Evolutionary conservation across 1,284 basidiomycete genomes (phyloP), one percentile per base, ranked within the genome.

Genomic region (Tylopilus sp.): DNA sequence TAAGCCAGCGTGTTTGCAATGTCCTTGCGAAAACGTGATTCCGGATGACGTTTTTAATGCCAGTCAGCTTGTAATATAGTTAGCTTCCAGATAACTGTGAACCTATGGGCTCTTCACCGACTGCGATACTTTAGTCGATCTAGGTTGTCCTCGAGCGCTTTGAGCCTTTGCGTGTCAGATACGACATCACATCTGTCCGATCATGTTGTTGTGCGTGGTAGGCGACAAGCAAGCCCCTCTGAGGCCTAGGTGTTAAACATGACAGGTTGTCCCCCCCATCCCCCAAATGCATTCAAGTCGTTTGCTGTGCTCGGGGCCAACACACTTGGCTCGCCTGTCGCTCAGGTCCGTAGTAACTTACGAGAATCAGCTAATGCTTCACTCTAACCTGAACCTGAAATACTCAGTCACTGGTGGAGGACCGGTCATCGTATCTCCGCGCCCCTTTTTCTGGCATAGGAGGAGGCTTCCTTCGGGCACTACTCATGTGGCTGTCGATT

Each of bases 401-500:
- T 21, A 0, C 43, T 16, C 21, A 59, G 57, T 42, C 37, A 2
- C 41, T 61, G 13, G 35, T 58, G 34, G 47, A 49, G 12, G 55
- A 58, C 11, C 43, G 9, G 53, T 56, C 18, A 31, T 53, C 10
- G 19, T 60, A 25, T 52, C 60, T 18, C 51, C 59, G 12, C 55
- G 46, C 16, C 48, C 51, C 12, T 52, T 55, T 33, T 45, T 47
- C 25, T 34, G 44, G 19, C 48, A 48, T 6, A 48, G 31, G 21
- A 48, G 31, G 21, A 49, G 40, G 29, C 19, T 55, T 11, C 57
- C 56, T 9, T n/a, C 38, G 4, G 69, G 64, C 10, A 51, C 47
- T 16, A 53, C 51, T 15, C 46, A 58, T 51, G 55, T 55, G 4
- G 18, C 50, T 6, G 51, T 67, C 25, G 67, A 68, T 46, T 67